These are phyloP conservation scores for Leccinum obscurum DNA, from an alignment of 768 basidiomycete species.

Conservation along the genomic window DNA sequence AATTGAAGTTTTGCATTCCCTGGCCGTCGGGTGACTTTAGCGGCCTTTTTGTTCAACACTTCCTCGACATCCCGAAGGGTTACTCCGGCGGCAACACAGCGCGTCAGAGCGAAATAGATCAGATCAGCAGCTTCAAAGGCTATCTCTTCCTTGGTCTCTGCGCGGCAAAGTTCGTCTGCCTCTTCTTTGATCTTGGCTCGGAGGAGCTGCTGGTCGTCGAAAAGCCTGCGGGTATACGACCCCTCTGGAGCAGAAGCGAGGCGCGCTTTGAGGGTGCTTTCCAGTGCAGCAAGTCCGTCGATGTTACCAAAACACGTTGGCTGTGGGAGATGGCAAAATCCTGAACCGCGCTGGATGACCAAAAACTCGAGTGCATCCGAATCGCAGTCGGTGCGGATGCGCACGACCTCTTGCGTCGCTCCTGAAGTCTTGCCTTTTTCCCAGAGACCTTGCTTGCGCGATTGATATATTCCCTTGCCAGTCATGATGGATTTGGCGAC, in stretches of 20 bases:
- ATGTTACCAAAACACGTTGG: slow-evolving; percentile 87
- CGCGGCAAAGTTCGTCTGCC: slow-evolving; percentile 92
- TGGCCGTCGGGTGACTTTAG: slow-evolving; percentile 80
- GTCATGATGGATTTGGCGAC: slow-evolving; percentile 84
- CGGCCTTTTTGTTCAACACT: slow-evolving; percentile 82
- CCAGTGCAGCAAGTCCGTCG: slow-evolving; percentile 78
- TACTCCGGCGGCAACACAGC: slow-evolving; percentile 83
- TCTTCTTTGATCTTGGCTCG: slow-evolving; percentile 97
- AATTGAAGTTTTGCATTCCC: slow-evolving; percentile 94
- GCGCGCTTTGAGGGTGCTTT: slow-evolving; percentile 73
- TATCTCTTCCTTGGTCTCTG: slow-evolving; percentile 74
- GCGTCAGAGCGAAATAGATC: slow-evolving; percentile 86
- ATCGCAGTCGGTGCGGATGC: slow-evolving; percentile 89
- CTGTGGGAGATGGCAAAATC: slow-evolving; percentile 91
- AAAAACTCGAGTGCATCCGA: slow-evolving; percentile 88
- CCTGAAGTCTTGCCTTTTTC: slow-evolving; percentile 96
- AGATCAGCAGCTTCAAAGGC: slow-evolving; percentile 97
- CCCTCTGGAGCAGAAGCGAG: slow-evolving; percentile 79
- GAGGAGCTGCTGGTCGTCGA: slow-evolving; percentile 78
- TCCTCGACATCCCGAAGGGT: slow-evolving; percentile 78
- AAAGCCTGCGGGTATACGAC: slow-evolving; percentile 88
- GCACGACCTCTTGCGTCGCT: slow-evolving; percentile 83
- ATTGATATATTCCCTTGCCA: slow-evolving; percentile 94
- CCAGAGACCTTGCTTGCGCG: slow-evolving; percentile 95
- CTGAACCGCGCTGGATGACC: slow-evolving; percentile 85